Percentiles rank a stretch among this genome's conserved stretches.
Conservation (phyloP, 768 basidiomycete species). For the Vararia minispora region DNA sequence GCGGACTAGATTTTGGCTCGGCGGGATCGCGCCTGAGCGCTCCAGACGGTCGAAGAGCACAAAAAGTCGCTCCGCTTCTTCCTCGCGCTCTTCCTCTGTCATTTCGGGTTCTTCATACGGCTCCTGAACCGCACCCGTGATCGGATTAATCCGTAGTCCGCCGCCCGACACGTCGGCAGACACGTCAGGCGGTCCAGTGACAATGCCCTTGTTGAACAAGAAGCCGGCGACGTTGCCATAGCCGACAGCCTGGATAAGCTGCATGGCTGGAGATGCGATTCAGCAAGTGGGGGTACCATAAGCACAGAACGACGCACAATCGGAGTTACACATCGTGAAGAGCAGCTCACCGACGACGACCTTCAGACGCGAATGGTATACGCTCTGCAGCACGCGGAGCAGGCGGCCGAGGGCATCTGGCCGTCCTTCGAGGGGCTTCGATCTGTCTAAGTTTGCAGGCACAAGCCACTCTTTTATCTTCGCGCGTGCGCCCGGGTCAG, state of each 20-base stretch:
- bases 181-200: slow-evolving; percentile 50
- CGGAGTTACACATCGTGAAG: slow-evolving; percentile 70
- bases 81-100: slow-evolving; percentile 94
- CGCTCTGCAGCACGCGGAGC: slow-evolving; percentile 61
- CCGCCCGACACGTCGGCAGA: too few species aligned
- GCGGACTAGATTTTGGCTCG: slow-evolving; percentile 60
- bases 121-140: slow-evolving; percentile 61
- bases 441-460: slow-evolving; percentile 73
- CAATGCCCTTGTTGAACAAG: slow-evolving; percentile 84
- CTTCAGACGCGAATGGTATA: slow-evolving; percentile 66
- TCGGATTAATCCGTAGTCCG: slow-evolving; percentile 60
- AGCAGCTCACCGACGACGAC: slow-evolving; percentile 80
- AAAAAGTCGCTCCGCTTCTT: slow-evolving; percentile 86
- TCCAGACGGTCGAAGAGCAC: slow-evolving; percentile 86
- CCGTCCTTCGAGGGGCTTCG: slow-evolving; percentile 61
- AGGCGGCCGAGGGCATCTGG: slow-evolving; percentile 68
- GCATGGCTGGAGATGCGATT: slow-evolving; percentile 35
- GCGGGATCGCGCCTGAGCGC: slow-evolving; percentile 54
- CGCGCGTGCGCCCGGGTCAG: slow-evolving; percentile 43
- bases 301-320: slow-evolving; percentile 32
- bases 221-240: slow-evolving; percentile 96
- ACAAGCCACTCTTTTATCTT: slow-evolving; percentile 59
- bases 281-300: background rate
- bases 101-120: slow-evolving; percentile 40
- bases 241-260: slow-evolving; percentile 69